phyloP scores from a whole-genome alignment of 202 grass and related monocot genomes.

The Carex sylvatica region DNA sequence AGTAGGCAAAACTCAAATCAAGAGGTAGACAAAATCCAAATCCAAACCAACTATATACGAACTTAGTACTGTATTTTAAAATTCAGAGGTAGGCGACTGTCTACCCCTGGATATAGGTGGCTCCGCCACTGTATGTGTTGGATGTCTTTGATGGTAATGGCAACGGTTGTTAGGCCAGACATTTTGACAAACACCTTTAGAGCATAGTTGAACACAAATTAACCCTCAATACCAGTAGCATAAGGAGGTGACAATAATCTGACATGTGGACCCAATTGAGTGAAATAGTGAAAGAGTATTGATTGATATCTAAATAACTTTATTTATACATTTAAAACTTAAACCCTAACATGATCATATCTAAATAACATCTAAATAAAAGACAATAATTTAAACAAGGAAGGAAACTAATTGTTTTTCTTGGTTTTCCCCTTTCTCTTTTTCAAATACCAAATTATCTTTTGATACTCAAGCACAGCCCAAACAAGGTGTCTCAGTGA shows the following conservation, averaged over 20 bases:
- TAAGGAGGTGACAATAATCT: not conserved
- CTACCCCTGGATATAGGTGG: no score
- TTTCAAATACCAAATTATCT: slow-evolving; percentile 51
- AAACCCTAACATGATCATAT: not conserved
- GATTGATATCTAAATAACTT: not conserved
- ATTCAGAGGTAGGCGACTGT: no score
- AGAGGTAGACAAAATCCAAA: no score
- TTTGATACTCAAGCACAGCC: slow-evolving; percentile 70
- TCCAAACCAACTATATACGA: no score
- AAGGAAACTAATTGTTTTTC: not conserved
- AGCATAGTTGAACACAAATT: not conserved
- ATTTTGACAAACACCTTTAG: not conserved
- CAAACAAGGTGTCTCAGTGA: slow-evolving; percentile 55
- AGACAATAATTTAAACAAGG: not conserved
- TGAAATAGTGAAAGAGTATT: not conserved
- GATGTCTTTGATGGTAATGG: no score
- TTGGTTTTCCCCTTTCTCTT: slow-evolving; percentile 20
- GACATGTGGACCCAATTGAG: no score
- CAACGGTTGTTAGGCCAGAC: not conserved
- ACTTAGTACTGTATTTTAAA: no score
- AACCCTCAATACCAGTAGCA: not conserved
- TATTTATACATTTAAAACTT: not conserved
- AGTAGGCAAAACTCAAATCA: no score
- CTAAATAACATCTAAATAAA: not conserved
- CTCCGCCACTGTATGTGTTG: no score